A percentile compares a stretch with the other conserved stretches of the same genome.
These are phyloP conservation scores for Kwoniella shivajii DNA, from an alignment of 1,284 basidiomycete genomes.

Conservation along the genomic window DNA sequence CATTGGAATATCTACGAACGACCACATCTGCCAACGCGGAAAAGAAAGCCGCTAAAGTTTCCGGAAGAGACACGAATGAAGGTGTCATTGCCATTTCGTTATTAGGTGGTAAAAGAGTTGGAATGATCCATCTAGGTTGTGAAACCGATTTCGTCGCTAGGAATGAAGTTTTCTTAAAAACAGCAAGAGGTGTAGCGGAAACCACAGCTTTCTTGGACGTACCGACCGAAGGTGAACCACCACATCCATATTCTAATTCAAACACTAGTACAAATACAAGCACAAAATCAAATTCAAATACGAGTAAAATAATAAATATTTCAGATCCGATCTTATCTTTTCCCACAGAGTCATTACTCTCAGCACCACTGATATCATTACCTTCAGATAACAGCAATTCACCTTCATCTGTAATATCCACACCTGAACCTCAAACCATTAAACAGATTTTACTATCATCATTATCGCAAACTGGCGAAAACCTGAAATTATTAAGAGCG, in stretches of 20 bases:
- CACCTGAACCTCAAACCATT: conserved; percentile 61
- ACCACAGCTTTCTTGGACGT: conserved; percentile 79
- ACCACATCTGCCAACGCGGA: conserved; percentile 58
- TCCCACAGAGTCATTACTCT: conserved; percentile 62
- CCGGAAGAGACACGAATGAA: conserved; percentile 70
- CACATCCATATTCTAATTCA: too few relatives aligned
- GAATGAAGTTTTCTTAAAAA: conserved; percentile 77
- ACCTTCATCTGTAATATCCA: conserved; percentile 25
- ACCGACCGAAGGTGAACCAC: conserved; percentile 29
- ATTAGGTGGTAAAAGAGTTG: conserved; percentile 69
- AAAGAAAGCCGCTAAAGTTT: conserved; percentile 81
- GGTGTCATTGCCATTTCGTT: conserved; percentile 77
- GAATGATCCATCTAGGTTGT: conserved; percentile 91
- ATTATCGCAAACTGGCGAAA: conserved; percentile 86
- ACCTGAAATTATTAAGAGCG: conserved; percentile 77
- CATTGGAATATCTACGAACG: conserved; percentile 81
- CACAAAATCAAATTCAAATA: conserved; percentile 1
- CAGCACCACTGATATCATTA: conserved; percentile 68
- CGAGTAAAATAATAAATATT: too few relatives aligned
- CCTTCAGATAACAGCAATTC: conserved; percentile 33
- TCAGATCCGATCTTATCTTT: conserved; percentile 45
- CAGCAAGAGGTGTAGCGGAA: conserved; percentile 80
- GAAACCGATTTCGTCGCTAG: conserved; percentile 96
- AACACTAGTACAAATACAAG: neutral
- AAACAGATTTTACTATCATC: conserved; percentile 73